Percentiles rank a stretch among this genome's conserved stretches.
These are phyloP conservation scores for Venturia oleaginea DNA, from an alignment of 2,329 filamentous ascomycete genomes.

Conservation along the genomic window DNA sequence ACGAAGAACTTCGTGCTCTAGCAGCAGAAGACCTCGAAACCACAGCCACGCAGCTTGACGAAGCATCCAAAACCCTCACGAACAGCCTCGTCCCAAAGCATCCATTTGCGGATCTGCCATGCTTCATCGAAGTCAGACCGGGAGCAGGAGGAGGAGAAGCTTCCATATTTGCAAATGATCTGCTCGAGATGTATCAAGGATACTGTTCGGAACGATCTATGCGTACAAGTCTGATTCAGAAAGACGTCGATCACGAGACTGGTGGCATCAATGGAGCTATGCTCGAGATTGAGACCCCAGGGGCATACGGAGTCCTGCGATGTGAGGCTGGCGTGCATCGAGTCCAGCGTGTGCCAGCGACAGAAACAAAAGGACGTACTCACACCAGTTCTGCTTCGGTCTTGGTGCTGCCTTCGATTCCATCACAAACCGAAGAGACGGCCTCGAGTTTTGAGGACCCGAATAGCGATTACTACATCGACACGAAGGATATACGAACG, in stretches of 20 bases:
- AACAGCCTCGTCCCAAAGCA: slow-evolving; percentile 75
- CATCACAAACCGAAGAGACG: slow-evolving; percentile 44
- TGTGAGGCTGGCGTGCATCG: slow-evolving; percentile 91
- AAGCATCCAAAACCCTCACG: slow-evolving; percentile 60
- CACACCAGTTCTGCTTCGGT: slow-evolving; percentile 91
- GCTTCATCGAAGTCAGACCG: slow-evolving; percentile 83
- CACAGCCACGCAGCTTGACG: slow-evolving; percentile 52
- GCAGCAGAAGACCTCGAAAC: slow-evolving; percentile 61
- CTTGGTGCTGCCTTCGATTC: slow-evolving; percentile 81
- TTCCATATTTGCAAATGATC: slow-evolving; percentile 75
- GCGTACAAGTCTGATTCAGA: slow-evolving; percentile 65
- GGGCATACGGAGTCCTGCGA: slow-evolving; percentile 73
- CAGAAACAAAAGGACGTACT: slow-evolving; percentile 81
- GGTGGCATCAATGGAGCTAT: slow-evolving; percentile 69
- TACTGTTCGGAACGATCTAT: slow-evolving; percentile 65
- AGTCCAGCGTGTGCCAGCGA: slow-evolving; percentile 86
- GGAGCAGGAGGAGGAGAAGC: slow-evolving; percentile 90
- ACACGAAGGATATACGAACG: slow-evolving; percentile 68
- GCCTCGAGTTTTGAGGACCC: slow-evolving; percentile 67
- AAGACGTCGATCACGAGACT: slow-evolving; percentile 55
- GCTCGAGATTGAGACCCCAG: slow-evolving; percentile 66
- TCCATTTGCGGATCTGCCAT: slow-evolving; percentile 82
- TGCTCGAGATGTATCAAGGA: slow-evolving; percentile 81
- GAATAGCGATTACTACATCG: slow-evolving; percentile 82
- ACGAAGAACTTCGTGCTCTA: slow-evolving; percentile 49